Evolutionary conservation across 306 rosid genomes (phyloP), one percentile per base, ranked within the genome.

Genomic region (Gastrolobium villosum): DNA sequence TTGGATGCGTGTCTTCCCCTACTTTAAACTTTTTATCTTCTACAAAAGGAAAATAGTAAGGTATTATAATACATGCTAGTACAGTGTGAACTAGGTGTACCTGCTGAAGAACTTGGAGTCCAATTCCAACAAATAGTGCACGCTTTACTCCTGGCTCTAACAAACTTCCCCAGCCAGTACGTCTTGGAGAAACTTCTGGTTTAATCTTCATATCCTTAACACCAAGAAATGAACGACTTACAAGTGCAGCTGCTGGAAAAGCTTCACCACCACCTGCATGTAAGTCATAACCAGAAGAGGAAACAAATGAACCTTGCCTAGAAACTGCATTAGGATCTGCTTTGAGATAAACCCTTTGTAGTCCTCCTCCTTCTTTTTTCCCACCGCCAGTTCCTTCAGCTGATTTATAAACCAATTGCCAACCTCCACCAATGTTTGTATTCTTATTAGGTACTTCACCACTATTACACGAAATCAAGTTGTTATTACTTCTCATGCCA

Each of bases 21-120:
- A 20, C 26, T 20, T 20, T 20, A 20, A 20, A 20, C 26, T 20
- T 20, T 20, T 20, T 20, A 20, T 20, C 26, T 20, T 20, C 26
- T 5, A 34, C 4, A 32, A 32, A 7, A 10, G 3, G 10, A 34
- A 34, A 10, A 5, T 11, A 60, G 4, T 34, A 1, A 11, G 26
- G 65, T 34, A 26, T 4, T 20, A 28, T 5, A 5, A 41, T 40
- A 15, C 30, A 13, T 35, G 45, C 20, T 37, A 36, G 1, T 6
- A 62, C 31, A 20, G 26, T 20, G 26, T 20, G 26, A 20, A 31
- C 7, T 3, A 52, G 67, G 13, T 59, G 8, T 70, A 95, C 98
- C 99, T 93, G 99, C 77, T 95, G 99, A 81, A 95, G 99, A 84
- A 90, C 15, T 85, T 95, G 99, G 69, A 95, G 65, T 75, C 96